These are phyloP conservation scores for Clitoria ternatea DNA, from an alignment of 306 rosid species.

Conservation along the genomic window DNA sequence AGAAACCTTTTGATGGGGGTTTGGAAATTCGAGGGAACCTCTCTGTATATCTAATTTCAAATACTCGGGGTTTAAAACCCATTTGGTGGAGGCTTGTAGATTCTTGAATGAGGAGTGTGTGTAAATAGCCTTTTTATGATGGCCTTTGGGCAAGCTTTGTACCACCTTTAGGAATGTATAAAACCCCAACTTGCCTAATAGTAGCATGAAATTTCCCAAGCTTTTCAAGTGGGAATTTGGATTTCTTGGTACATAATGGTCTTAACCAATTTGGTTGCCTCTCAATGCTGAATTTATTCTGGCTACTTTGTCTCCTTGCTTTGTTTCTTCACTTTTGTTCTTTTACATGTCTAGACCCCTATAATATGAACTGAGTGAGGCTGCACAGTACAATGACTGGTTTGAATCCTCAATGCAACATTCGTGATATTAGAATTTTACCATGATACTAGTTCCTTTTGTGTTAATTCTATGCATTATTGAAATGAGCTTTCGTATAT, in stretches of 20 bases:
- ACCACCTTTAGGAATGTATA: slow-evolving; percentile 31
- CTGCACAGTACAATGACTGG: no score
- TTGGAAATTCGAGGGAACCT: slow-evolving; percentile 23
- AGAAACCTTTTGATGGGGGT: slow-evolving; percentile 23
- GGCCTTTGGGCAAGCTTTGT: slow-evolving; percentile 36
- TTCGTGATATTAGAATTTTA: no score
- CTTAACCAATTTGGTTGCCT: slow-evolving; percentile 19
- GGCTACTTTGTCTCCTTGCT: no score
- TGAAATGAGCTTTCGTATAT: no score
- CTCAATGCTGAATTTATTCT: no score
- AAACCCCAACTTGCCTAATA: slow-evolving; percentile 27
- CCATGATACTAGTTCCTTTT: no score
- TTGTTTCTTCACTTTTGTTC: no score
- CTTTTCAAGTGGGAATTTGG: slow-evolving; percentile 42
- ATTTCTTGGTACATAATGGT: slow-evolving; percentile 32
- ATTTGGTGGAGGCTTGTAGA: slow-evolving; percentile 20
- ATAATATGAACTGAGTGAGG: no score
- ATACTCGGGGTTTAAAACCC: slow-evolving; percentile 23
- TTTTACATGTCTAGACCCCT: no score
- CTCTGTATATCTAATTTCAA: slow-evolving; percentile 27
- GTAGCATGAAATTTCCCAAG: slow-evolving; percentile 34
- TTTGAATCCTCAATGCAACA: no score
- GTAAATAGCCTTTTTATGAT: not conserved
- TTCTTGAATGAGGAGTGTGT: slow-evolving; percentile 21
- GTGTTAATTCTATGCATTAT: no score